Evolutionary conservation across 345 rosid genomes (phyloP), one percentile per base, ranked within the genome.

Genomic region (Rhodamnia rubescens): DNA sequence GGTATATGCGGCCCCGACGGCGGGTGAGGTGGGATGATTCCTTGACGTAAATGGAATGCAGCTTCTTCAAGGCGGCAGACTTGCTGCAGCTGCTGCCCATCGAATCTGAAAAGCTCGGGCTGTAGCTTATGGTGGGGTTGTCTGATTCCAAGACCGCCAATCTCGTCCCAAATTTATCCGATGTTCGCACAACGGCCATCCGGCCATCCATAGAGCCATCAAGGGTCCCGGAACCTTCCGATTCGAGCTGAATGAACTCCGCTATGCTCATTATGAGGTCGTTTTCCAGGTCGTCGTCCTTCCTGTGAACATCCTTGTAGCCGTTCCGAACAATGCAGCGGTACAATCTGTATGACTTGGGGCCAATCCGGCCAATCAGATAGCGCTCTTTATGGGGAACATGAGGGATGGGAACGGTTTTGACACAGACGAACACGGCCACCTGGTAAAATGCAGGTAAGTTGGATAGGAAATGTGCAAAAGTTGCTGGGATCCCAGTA

Each of bases 371-470:
- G 47, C 99, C 96, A 6, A 97, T 90, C 83, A 97, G 99, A 89
- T 93, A 96, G 75, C 98, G 90, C 74, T 97, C 99, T 85, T 93
- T 92, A 85, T 91, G 90, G 2, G 97, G 96, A 36, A 97, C 99
- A 54, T 89, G 91, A 1, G 99, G 99, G 40, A 96, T 90, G 56
- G 94, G 99, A 82, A 97, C 95, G 26, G 98, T 91, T 91, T 96
- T 97, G 84, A 89, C 87, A 87, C 99, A 97, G 85, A 96, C 92
- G 80, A 96, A 97, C 85, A 97, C 97, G 4, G 93, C 94, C 36
- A 97, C 96, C 88, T 93, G 96, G 92, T 96, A 97, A 87, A 97
- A 96, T 74, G 98, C 98, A 0, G 99, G 99, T 83, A 96, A 89
- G 89, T 95, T 93, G 83, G 95, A 92, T 50, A 97, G 89, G 89